Evolutionary conservation across 2,329 filamentous ascomycete genomes (phyloP).

Genomic region (Penicillium concentricum): DNA sequence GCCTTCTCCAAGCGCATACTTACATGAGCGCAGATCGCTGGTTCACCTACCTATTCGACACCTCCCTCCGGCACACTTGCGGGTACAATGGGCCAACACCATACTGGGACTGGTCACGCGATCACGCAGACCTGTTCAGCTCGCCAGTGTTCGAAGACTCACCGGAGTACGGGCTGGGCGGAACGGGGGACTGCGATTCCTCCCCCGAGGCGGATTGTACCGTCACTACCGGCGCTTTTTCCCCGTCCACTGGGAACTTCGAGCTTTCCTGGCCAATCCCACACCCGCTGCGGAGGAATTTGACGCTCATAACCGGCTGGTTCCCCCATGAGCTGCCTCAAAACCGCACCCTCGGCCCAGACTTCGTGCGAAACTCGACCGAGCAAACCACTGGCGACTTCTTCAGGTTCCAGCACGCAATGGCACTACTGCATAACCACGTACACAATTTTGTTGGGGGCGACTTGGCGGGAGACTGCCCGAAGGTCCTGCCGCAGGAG

Average conservation of each 20-base stretch:
- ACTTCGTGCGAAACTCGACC: neutral
- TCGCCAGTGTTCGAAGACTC: slow-evolving; percentile 3
- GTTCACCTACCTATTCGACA: neutral
- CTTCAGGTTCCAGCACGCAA: neutral
- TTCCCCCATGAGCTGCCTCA: neutral
- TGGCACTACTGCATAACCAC: neutral
- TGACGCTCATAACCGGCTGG: neutral
- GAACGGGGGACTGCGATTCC: neutral
- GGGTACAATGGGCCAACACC: slow-evolving; percentile 1
- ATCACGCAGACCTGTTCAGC: slow-evolving; percentile 2
- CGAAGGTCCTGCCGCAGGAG: neutral
- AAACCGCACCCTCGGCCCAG: neutral
- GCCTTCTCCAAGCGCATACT: neutral
- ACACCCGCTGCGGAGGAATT: neutral
- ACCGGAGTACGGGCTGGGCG: neutral
- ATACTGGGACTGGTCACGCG: slow-evolving; percentile 6
- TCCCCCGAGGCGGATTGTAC: neutral
- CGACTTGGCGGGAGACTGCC: slow-evolving; percentile 1
- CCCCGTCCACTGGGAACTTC: neutral
- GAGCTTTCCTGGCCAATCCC: neutral
- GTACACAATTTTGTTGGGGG: slow-evolving; percentile 1
- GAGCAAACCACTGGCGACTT: neutral
- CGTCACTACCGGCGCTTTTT: neutral
- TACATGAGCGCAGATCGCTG: neutral
- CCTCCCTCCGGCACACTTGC: neutral